phyloP scores from a whole-genome alignment of 1,139 yeast genomes.

The Pichia terricola region DNA sequence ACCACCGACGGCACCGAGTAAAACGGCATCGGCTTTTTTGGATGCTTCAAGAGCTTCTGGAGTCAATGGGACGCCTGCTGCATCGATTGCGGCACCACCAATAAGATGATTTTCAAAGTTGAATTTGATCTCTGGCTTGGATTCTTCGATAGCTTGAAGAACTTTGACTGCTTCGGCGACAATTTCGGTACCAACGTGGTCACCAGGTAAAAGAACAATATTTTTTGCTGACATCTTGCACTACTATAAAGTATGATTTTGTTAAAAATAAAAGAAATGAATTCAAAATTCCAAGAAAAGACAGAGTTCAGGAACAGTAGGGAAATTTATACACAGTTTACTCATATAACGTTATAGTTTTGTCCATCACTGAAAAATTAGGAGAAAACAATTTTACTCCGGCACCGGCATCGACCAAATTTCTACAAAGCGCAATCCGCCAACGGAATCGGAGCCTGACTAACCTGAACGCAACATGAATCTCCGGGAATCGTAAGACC shows the following conservation, averaged over 20 bases:
- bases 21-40: conserved; percentile 81
- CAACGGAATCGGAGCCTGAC: no score
- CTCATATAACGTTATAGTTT: no score
- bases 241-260: not conserved
- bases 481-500: no score
- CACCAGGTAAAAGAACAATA: conserved; percentile 88
- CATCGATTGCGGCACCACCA: conserved; percentile 98
- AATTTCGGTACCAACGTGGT: conserved; percentile 91
- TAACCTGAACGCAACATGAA: no score
- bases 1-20: conserved; percentile 97
- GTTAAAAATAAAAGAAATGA: not conserved
- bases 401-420: no score
- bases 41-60: conserved; percentile 81
- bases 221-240: conserved; percentile 35
- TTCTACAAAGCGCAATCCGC: no score
- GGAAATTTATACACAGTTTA: no score
- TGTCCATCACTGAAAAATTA: no score
- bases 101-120: conserved; percentile 75
- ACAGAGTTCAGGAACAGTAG: no score
- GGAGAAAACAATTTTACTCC: no score
- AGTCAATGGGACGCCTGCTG: conserved; percentile 89
- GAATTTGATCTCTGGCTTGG: conserved; percentile 56
- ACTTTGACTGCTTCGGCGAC: conserved; percentile 88
- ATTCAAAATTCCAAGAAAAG: no score
- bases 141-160: conserved; percentile 62